Conservation (phyloP, 1,139 yeast species). For the Blastobotrys serpentis region DNA sequence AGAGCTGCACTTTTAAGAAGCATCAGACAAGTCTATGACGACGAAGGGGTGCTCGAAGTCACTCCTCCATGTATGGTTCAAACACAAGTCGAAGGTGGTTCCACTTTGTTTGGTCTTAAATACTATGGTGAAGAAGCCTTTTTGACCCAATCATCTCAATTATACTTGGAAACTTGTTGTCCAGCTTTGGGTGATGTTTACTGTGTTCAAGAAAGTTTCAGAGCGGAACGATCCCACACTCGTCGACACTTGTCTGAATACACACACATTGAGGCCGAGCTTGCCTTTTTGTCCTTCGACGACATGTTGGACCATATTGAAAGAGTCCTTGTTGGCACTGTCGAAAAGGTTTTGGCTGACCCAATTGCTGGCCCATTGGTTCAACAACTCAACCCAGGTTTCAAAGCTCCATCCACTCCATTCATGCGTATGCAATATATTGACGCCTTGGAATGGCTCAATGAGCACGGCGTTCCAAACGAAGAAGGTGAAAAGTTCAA, state of each 20-base stretch:
- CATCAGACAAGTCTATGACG: constrained; percentile 72
- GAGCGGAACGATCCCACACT: constrained; percentile 98
- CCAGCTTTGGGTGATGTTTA: constrained; percentile 96
- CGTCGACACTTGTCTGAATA: constrained; percentile 97
- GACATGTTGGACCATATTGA: constrained; percentile 86
- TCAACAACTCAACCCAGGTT: constrained; percentile 88
- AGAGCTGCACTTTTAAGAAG: constrained; percentile 76
- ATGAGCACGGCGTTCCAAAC: constrained; percentile 89
- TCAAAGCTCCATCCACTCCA: constrained; percentile 77
- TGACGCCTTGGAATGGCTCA: constrained; percentile 92
- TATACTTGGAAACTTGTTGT: constrained; percentile 92
- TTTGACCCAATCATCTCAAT: constrained; percentile 95
- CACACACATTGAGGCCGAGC: constrained; percentile 94
- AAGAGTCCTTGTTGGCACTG: constrained; percentile 63
- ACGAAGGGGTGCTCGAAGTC: constrained; percentile 80
- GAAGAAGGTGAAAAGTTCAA: constrained; percentile 91
- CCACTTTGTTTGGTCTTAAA: constrained; percentile 87
- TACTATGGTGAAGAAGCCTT: constrained; percentile 97
- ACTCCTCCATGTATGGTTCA: constrained; percentile 99
- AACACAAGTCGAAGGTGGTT: constrained; percentile 99
- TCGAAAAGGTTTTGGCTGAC: constrained; percentile 78
- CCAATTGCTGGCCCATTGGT: constrained; percentile 89
- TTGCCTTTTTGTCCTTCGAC: constrained; percentile 82
- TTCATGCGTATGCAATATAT: constrained; percentile 89
- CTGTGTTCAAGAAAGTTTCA: constrained; percentile 97